phyloP scores from a whole-genome alignment of 208 protist species.

The Kentomonas sorsogonicus region DNA sequence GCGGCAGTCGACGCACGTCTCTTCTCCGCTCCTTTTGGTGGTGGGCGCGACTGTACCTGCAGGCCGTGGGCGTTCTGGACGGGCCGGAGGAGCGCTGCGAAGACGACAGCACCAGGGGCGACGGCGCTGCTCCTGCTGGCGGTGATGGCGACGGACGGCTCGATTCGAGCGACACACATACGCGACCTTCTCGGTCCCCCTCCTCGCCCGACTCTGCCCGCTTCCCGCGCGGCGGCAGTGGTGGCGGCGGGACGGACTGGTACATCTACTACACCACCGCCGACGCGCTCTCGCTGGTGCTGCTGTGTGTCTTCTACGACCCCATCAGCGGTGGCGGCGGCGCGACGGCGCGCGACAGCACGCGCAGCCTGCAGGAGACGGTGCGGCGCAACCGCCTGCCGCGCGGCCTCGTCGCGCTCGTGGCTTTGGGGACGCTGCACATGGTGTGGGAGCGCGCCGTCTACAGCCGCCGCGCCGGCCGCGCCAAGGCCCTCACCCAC shows the following conservation, averaged over 20 bases:
- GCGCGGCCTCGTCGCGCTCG: conserved; percentile 55
- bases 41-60: conserved; percentile 14
- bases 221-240: conserved; percentile 12
- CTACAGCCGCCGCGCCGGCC: conserved; percentile 47
- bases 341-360: conserved; percentile 13
- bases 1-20: no score
- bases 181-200: not conserved
- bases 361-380: conserved; percentile 46
- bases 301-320: conserved; percentile 48
- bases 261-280: conserved; percentile 55
- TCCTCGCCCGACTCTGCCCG: not conserved
- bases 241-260: conserved; percentile 49
- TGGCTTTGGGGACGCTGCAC: conserved; percentile 48
- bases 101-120: not conserved
- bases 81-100: conserved; percentile 5
- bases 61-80: conserved; percentile 11
- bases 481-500: conserved; percentile 49
- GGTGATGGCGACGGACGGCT: conserved; percentile 2
- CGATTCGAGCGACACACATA: not conserved
- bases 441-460: conserved; percentile 70
- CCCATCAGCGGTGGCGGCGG: conserved; percentile 22
- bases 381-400: conserved; percentile 70
- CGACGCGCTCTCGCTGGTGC: conserved; percentile 42
- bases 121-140: conserved; percentile 16
- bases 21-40: no score